Evolutionary conservation across 2,329 filamentous ascomycete genomes (phyloP).

Genomic region (Podosphaera xanthii): DNA sequence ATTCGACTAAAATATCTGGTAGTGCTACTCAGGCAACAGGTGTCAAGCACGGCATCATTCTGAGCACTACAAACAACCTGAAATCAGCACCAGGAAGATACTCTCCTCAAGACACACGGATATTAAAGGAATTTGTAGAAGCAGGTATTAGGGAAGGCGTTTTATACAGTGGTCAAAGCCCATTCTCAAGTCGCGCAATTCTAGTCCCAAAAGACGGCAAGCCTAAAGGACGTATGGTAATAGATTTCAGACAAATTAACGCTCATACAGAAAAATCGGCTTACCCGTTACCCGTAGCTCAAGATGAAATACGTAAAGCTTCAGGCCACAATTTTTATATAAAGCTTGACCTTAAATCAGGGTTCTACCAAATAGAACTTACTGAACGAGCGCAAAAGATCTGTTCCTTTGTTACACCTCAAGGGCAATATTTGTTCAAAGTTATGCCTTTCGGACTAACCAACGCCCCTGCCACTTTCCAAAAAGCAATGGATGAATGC

Average conservation of each 20-base stretch:
- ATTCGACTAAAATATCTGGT: background rate
- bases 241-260: background rate
- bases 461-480: background rate
- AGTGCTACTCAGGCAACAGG: background rate
- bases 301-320: constrained; percentile 1
- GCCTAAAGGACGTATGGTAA: background rate
- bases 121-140: background rate
- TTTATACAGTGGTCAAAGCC: background rate
- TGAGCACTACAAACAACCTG: background rate
- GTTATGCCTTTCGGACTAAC: background rate
- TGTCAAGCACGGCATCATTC: background rate
- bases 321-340: background rate
- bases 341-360: constrained; percentile 1
- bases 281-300: background rate
- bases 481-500: background rate
- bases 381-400: background rate
- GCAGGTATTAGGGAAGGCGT: background rate
- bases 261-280: background rate
- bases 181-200: background rate
- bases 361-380: background rate
- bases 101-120: background rate
- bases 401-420: background rate
- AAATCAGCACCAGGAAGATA: background rate
- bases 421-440: background rate
- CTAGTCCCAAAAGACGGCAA: background rate